Conservation (phyloP, 1,139 yeast genomes). For the Tardiomyces blankii region DNA sequence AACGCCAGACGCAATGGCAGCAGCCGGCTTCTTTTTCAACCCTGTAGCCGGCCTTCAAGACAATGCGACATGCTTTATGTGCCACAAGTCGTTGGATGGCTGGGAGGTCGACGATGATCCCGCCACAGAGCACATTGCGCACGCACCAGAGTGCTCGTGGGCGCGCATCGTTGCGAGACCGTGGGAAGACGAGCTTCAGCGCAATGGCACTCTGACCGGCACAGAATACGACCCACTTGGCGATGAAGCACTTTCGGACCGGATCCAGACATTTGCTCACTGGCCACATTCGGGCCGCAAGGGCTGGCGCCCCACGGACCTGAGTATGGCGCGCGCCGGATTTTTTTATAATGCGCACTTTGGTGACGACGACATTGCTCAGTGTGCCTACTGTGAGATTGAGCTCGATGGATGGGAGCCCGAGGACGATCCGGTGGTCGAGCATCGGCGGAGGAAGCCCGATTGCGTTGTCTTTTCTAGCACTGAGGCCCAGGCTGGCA, state of each 20-base stretch:
- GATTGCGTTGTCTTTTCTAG: constrained; percentile 39
- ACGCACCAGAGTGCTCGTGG: constrained; percentile 39
- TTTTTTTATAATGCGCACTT: constrained; percentile 59
- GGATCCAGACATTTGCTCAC: constrained; percentile 41
- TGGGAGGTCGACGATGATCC: constrained; percentile 31
- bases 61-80: constrained; percentile 53
- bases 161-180: constrained; percentile 19
- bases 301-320: constrained; percentile 33
- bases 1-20: constrained; percentile 34
- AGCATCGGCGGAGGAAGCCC: constrained; percentile 30
- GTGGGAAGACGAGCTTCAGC: constrained; percentile 13
- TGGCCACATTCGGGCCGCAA: constrained; percentile 44
- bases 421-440: constrained; percentile 25
- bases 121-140: constrained; percentile 34
- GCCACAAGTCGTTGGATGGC: constrained; percentile 33
- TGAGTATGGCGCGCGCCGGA: constrained; percentile 52
- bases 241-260: constrained; percentile 29
- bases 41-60: constrained; percentile 35
- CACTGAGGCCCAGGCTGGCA: not conserved
- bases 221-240: constrained; percentile 28
- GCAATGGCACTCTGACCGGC: constrained; percentile 5
- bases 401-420: constrained; percentile 29
- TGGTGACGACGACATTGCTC: constrained; percentile 49
- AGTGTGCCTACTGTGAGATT: constrained; percentile 58
- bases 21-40: constrained; percentile 57